Conservation (phyloP, 1,284 basidiomycete genomes). For the Pyrrhoderma noxium region DNA sequence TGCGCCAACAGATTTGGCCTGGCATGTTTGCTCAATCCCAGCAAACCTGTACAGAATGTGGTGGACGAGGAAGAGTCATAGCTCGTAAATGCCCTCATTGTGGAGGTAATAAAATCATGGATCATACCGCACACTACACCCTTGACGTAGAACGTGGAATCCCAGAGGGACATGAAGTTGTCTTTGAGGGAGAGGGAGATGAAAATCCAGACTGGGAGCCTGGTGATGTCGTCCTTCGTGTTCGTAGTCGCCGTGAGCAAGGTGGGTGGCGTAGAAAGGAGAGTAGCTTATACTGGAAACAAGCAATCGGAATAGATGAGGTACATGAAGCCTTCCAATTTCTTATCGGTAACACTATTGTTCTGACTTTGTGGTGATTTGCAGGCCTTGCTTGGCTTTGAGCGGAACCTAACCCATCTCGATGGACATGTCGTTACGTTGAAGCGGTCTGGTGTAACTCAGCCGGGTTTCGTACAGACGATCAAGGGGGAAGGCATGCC, state of each 20-base stretch:
- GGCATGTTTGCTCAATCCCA: slow-evolving; percentile 89
- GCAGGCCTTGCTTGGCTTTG: slow-evolving; percentile 76
- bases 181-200: slow-evolving; percentile 90
- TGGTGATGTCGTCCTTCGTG: slow-evolving; percentile 82
- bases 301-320: slow-evolving; percentile 86
- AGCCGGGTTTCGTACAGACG: slow-evolving; percentile 85
- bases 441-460: slow-evolving; percentile 72
- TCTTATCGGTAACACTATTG: too few relatives aligned
- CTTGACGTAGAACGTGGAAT: slow-evolving; percentile 81
- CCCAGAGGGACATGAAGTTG: slow-evolving; percentile 85
- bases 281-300: slow-evolving; percentile 80
- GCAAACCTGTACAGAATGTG: slow-evolving; percentile 67
- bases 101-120: slow-evolving; percentile 73
- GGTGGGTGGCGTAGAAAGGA: slow-evolving; percentile 87
- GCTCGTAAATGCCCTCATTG: slow-evolving; percentile 76
- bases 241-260: slow-evolving; percentile 65
- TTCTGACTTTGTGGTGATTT: slow-evolving; percentile 1
- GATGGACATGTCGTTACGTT: slow-evolving; percentile 80
- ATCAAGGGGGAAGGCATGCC: slow-evolving; percentile 90
- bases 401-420: slow-evolving; percentile 80
- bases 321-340: slow-evolving; percentile 34
- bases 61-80: slow-evolving; percentile 76
- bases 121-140: slow-evolving; percentile 76
- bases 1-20: slow-evolving; percentile 90
- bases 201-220: slow-evolving; percentile 90